Percentiles rank a stretch among this genome's conserved stretches.
phyloP scores from a whole-genome alignment of 345 rosid species.

The Euclidium syriacum region DNA sequence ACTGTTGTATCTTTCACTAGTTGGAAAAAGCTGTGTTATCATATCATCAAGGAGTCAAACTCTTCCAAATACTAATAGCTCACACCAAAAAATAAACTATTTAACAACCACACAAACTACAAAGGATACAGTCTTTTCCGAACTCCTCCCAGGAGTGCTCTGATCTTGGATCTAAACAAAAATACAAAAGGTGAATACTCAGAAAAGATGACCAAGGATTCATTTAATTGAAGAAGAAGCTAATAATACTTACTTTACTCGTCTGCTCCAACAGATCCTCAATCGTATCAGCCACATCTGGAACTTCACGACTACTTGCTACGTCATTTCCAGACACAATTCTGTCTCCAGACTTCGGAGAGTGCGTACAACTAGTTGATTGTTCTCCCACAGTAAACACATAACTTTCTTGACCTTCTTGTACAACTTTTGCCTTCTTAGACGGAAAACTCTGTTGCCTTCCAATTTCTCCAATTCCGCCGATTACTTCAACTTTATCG shows the following conservation, averaged over 20 bases:
- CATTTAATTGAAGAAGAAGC: conserved; percentile 10
- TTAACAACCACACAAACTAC: conserved; percentile 6
- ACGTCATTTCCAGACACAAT: conserved; percentile 30
- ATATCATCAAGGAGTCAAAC: conserved; percentile 48
- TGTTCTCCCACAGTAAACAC: conserved; percentile 36
- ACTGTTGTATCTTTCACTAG: conserved; percentile 43
- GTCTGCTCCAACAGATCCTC: conserved; percentile 93
- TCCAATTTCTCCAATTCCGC: conserved; percentile 31
- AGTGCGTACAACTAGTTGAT: conserved; percentile 27
- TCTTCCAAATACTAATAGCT: conserved; percentile 12
- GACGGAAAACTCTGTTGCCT: conserved; percentile 26
- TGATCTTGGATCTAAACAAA: conserved; percentile 62
- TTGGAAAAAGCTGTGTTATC: conserved; percentile 42
- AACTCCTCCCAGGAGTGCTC: conserved; percentile 52
- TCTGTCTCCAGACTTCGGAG: conserved; percentile 30
- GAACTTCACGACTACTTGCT: conserved; percentile 51
- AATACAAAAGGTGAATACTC: conserved; percentile 18
- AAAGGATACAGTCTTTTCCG: conserved; percentile 68
- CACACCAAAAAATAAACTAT: not conserved
- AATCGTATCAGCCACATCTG: conserved; percentile 89
- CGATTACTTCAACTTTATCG: conserved; percentile 24
- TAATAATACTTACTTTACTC: conserved; percentile 52
- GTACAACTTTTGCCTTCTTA: conserved; percentile 53
- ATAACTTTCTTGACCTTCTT: conserved; percentile 35
- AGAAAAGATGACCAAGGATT: conserved; percentile 21